Conservation (phyloP, 108 stramenopile species). For the Pseudonitzschia pungens region DNA sequence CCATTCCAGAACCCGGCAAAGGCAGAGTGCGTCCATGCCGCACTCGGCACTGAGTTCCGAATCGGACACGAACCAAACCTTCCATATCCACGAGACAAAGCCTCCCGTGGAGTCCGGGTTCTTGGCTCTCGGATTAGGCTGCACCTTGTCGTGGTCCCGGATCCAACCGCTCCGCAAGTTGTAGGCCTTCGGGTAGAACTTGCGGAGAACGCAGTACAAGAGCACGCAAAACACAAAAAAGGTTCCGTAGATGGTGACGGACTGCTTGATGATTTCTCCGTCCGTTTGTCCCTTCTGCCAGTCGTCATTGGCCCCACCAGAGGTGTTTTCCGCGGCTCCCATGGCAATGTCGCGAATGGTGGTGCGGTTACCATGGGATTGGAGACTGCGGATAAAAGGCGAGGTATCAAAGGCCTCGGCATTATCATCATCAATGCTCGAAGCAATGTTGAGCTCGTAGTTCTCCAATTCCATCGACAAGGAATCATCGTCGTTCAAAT, state of each 20-base stretch:
- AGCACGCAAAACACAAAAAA: slow-evolving; percentile 46
- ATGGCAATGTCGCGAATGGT: neutral
- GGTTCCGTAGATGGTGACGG: slow-evolving; percentile 51
- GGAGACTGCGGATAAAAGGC: too few species aligned
- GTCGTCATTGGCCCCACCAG: neutral
- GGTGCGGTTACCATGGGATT: neutral
- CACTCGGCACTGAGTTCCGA: slow-evolving; percentile 54
- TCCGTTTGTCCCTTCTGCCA: slow-evolving; percentile 24
- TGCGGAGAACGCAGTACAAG: slow-evolving; percentile 52
- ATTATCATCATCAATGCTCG: too few species aligned
- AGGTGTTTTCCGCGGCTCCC: neutral
- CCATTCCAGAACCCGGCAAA: slow-evolving; percentile 50
- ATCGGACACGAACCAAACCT: slow-evolving; percentile 47
- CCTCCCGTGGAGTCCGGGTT: slow-evolving; percentile 36
- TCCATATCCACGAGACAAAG: slow-evolving; percentile 61
- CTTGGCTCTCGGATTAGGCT: neutral
- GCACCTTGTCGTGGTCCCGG: neutral
- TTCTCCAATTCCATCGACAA: too few species aligned
- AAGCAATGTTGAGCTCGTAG: too few species aligned
- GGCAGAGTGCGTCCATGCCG: slow-evolving; percentile 64
- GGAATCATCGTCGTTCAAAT: too few species aligned
- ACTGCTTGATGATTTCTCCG: slow-evolving; percentile 36
- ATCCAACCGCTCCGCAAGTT: slow-evolving; percentile 41
- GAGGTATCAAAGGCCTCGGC: too few species aligned
- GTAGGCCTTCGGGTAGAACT: slow-evolving; percentile 45